A percentile compares a stretch with the other conserved stretches of the same genome.
phyloP scores from a whole-genome alignment of 768 basidiomycete genomes.

The Mycena rebaudengoi region DNA sequence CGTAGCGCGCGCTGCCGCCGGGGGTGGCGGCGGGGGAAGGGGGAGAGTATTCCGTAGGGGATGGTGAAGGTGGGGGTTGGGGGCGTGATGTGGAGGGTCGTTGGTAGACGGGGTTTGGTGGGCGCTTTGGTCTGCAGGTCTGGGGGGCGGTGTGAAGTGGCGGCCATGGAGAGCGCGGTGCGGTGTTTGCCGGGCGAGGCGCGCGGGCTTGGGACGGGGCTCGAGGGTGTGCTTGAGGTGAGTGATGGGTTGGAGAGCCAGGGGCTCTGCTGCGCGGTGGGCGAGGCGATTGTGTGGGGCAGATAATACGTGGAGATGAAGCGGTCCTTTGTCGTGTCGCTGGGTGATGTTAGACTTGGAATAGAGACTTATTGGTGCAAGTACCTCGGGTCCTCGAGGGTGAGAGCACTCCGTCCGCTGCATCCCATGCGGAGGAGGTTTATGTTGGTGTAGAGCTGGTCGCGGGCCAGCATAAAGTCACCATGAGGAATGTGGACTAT shows the following conservation, averaged over 20 bases:
- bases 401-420: slow-evolving; percentile 78
- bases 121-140: no score
- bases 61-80: slow-evolving; percentile 28
- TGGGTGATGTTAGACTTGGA: slow-evolving; percentile 35
- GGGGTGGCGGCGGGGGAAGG: slow-evolving; percentile 17
- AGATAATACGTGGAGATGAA: slow-evolving; percentile 79
- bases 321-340: slow-evolving; percentile 82
- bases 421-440: slow-evolving; percentile 87
- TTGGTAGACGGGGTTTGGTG: slow-evolving; percentile 28
- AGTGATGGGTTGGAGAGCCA: slow-evolving; percentile 17
- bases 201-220: slow-evolving; percentile 29
- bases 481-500: slow-evolving; percentile 83
- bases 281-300: slow-evolving; percentile 46
- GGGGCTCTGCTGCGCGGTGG: slow-evolving; percentile 27
- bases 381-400: slow-evolving; percentile 79
- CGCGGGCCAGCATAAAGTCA: slow-evolving; percentile 66
- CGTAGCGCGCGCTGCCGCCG: slow-evolving; percentile 18
- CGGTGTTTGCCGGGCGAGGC: slow-evolving; percentile 30
- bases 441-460: slow-evolving; percentile 83
- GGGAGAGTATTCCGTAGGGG: neutral
- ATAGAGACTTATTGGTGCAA: slow-evolving; percentile 20
- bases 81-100: slow-evolving; percentile 25
- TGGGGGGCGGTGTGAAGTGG: slow-evolving; percentile 29
- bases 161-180: slow-evolving; percentile 21
- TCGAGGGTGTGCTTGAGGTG: no score